Base-by-base conservation (phyloP, 257 asterid genomes). In the Orobanche coerulescens region DNA sequence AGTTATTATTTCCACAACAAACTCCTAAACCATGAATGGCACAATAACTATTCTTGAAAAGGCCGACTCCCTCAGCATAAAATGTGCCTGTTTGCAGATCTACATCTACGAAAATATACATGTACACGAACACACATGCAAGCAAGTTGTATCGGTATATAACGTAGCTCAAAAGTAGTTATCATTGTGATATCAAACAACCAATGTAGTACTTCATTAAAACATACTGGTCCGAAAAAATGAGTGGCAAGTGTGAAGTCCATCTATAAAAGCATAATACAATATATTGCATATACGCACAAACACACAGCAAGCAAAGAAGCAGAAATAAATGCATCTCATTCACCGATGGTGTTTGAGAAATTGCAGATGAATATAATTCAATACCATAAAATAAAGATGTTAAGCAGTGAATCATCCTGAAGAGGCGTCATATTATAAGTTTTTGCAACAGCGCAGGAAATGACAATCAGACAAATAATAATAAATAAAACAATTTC, bases 261-360 rank as follows among this genome's bases (percentile, higher is more conserved):
- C 26, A 64, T 20, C 19, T 42, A 19, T 56, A 30, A 34, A 11
- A 64, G 31, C 14, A 50, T 30, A 46, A 15, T 43, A 51, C 15
- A 7, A 48, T 36, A 58, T 40, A 24, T 28, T 31, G 28, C 6
- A 57, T 12, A 58, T 25, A 34, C 33, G 36, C 12, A 30, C 16
- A 25, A 2, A 30, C 30, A 48, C 14, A 37, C 10, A 50, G 25
- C 26, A 52, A 58, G 50, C 49, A 6, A 40, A 47, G 28, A 40
- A 5, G 71, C 65, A 65, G 59, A 61, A 64, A 28, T 65, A 49
- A 31, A 12, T 50, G 25, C 14, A 8, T 46, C 62, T 51, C 70
- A 39, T 63, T 63, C 49, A 33, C 42, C 28, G 37, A 56, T 18
- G 48, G 52, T 11, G 65, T 28, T 40, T 18, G 43, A 56, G 12